Evolutionary conservation across 192 early-diverging fungal genomes (phyloP).

Genomic region (Spizellomyces sp.): DNA sequence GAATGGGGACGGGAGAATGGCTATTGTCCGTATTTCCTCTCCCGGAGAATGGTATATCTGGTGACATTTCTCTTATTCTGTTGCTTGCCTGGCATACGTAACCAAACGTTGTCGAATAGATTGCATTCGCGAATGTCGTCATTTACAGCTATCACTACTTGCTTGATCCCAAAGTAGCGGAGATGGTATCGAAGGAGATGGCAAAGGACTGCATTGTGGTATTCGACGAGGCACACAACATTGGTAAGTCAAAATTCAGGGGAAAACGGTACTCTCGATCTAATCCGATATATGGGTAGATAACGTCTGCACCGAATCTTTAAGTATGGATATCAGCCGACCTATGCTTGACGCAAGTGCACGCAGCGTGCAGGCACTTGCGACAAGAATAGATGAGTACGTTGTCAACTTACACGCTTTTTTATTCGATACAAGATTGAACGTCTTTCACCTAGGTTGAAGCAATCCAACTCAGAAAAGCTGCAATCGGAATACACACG

Average conservation of each 20-base stretch:
- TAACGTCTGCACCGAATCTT: conserved; percentile 97
- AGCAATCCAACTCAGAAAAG: conserved; percentile 83
- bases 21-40: conserved; percentile 95
- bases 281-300: conserved; percentile 51
- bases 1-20: conserved; percentile 72
- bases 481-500: conserved; percentile 87
- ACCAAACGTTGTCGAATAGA: conserved; percentile 37
- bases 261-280: background rate
- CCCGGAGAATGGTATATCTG: conserved; percentile 73
- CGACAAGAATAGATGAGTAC: conserved; percentile 72
- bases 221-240: conserved; percentile 99
- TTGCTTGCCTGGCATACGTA: background rate
- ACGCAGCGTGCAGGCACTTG: conserved; percentile 70
- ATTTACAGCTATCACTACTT: conserved; percentile 99
- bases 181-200: conserved; percentile 93
- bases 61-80: background rate
- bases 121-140: conserved; percentile 90
- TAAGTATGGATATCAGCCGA: conserved; percentile 92
- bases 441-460: conserved; percentile 50
- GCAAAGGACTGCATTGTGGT: conserved; percentile 95
- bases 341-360: conserved; percentile 90
- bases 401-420: conserved; percentile 8
- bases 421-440: no score
- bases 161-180: conserved; percentile 99
- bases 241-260: conserved; percentile 57